Percentiles rank a stretch among this genome's conserved stretches.
Conservation (phyloP, 2,329 filamentous ascomycete genomes). For the Orbilia javanica region DNA sequence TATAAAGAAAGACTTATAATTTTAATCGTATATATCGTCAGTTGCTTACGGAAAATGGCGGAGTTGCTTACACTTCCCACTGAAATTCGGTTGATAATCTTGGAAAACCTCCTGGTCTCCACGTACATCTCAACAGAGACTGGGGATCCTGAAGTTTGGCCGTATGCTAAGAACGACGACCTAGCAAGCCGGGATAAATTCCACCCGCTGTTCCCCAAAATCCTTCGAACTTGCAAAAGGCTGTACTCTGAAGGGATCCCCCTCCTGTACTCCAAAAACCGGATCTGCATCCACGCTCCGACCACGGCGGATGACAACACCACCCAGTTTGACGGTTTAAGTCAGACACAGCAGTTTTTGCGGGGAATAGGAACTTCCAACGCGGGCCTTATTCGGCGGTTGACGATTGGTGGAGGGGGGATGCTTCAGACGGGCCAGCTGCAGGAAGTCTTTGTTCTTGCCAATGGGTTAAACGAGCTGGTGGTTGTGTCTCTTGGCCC, state of each 20-base stretch:
- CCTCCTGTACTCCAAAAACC: slow-evolving; percentile 50
- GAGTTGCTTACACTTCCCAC: slow-evolving; percentile 32
- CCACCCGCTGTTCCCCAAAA: slow-evolving; percentile 31
- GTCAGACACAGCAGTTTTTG: slow-evolving; percentile 42
- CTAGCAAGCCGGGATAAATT: slow-evolving; percentile 31
- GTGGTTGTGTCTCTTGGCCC: slow-evolving; percentile 47
- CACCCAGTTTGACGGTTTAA: slow-evolving; percentile 32
- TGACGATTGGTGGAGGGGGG: slow-evolving; percentile 51
- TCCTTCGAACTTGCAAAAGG: slow-evolving; percentile 49
- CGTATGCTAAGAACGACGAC: slow-evolving; percentile 18
- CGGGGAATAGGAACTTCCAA: slow-evolving; percentile 45
- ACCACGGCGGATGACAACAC: slow-evolving; percentile 6
- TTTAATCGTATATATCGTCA: background rate
- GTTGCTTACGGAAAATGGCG: slow-evolving; percentile 17
- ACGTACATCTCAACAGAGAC: slow-evolving; percentile 34
- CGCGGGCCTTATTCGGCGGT: slow-evolving; percentile 42
- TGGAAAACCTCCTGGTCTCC: slow-evolving; percentile 49
- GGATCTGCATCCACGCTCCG: slow-evolving; percentile 42
- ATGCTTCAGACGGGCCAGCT: slow-evolving; percentile 46
- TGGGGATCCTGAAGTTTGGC: slow-evolving; percentile 50
- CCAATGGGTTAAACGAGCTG: slow-evolving; percentile 34
- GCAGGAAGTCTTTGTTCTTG: slow-evolving; percentile 44
- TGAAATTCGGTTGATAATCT: slow-evolving; percentile 50
- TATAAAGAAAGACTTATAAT: slow-evolving; percentile 10
- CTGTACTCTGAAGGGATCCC: slow-evolving; percentile 39